These are phyloP conservation scores for Lactarius sp. DNA, from an alignment of 768 basidiomycete species.

Conservation along the genomic window DNA sequence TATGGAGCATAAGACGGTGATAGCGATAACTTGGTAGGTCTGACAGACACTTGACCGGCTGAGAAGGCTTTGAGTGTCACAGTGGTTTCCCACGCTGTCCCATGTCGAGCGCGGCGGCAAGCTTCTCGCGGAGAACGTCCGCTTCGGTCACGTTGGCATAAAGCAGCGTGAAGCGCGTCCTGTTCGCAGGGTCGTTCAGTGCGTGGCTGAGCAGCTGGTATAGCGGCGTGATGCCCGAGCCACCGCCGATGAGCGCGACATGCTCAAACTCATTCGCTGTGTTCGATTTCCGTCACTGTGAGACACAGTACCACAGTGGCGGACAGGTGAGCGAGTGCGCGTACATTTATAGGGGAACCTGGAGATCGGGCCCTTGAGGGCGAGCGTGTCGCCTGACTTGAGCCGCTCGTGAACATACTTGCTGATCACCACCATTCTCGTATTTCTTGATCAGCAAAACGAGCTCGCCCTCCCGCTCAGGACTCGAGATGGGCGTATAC, in stretches of 20 bases:
- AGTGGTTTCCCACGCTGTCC: too few species aligned
- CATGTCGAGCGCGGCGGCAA: constrained; percentile 69
- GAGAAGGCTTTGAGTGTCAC: constrained; percentile 39
- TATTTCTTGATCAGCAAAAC: constrained; percentile 82
- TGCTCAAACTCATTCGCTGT: constrained; percentile 81
- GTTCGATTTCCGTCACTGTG: neutral
- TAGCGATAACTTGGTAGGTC: too few species aligned
- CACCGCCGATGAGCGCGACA: constrained; percentile 88
- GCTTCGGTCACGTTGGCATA: constrained; percentile 87
- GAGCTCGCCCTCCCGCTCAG: constrained; percentile 70
- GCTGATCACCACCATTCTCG: constrained; percentile 77
- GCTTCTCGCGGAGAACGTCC: constrained; percentile 82
- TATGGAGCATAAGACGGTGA: too few species aligned
- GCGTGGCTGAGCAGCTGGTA: constrained; percentile 80
- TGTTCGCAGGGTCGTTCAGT: constrained; percentile 68
- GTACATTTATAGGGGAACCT: constrained; percentile 85
- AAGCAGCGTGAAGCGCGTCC: constrained; percentile 90
- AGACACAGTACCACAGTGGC: neutral
- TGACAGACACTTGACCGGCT: too few species aligned
- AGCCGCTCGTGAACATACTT: constrained; percentile 69
- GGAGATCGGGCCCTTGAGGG: constrained; percentile 85
- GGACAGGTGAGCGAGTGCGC: constrained; percentile 15
- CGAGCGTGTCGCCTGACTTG: constrained; percentile 75
- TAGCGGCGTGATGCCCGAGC: constrained; percentile 87
- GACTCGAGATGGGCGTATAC: constrained; percentile 74